phyloP scores from a whole-genome alignment of 2,329 filamentous ascomycete genomes.

The Aspergillus luchuensis region DNA sequence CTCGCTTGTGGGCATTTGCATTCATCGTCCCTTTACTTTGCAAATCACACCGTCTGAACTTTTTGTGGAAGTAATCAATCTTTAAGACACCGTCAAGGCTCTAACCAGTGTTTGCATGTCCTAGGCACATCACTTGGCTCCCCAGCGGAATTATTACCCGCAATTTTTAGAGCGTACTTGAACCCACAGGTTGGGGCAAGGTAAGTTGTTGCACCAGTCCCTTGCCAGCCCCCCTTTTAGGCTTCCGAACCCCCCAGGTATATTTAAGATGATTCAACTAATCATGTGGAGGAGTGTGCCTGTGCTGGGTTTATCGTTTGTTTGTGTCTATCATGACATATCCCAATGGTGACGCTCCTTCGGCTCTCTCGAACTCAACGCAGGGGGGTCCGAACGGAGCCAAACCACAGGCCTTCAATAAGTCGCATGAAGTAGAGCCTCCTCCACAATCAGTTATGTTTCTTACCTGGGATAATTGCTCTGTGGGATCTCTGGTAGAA shows the following conservation, averaged over 20 bases:
- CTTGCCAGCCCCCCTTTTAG: neutral
- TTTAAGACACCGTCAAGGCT: neutral
- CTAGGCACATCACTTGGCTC: neutral
- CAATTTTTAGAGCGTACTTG: neutral
- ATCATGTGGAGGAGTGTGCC: neutral
- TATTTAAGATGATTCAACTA: neutral
- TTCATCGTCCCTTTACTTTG: neutral
- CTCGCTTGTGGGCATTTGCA: neutral
- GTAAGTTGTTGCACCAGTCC: conserved; percentile 6
- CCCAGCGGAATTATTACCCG: neutral
- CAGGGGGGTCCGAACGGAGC: conserved; percentile 3
- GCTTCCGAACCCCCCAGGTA: neutral
- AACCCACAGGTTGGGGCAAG: conserved; percentile 1
- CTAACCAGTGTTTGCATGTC: neutral
- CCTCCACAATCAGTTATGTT: conserved; percentile 17
- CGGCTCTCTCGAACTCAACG: conserved; percentile 9
- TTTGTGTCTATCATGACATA: conserved; percentile 11
- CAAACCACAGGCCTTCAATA: conserved; percentile 1
- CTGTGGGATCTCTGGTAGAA: neutral
- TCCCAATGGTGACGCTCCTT: conserved; percentile 17
- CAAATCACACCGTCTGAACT: neutral
- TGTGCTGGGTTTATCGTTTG: neutral
- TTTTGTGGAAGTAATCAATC: neutral
- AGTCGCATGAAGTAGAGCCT: conserved; percentile 1
- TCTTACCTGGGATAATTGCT: neutral